phyloP scores from a whole-genome alignment of 140 eudicot species.

The Oenanthe javanica region DNA sequence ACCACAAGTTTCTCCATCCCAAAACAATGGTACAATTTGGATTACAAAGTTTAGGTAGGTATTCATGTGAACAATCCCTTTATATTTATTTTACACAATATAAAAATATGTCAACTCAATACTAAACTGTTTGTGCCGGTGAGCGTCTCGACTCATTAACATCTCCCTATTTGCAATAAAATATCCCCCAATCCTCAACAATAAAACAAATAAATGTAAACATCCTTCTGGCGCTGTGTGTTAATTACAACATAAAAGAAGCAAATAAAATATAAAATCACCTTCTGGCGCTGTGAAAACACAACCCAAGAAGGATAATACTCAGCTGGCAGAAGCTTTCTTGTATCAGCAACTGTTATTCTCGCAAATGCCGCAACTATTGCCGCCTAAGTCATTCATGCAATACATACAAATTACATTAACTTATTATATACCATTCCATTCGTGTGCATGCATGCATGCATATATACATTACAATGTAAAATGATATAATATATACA shows the following conservation, averaged over 20 bases:
- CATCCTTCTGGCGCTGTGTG: neutral
- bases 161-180: neutral
- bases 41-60: neutral
- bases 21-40: neutral
- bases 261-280: constrained; percentile 15
- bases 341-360: constrained; percentile 81
- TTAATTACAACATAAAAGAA: neutral
- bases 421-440: neutral
- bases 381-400: constrained; percentile 36
- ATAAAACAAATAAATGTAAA: neutral
- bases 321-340: constrained; percentile 64
- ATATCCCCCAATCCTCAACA: neutral
- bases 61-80: neutral
- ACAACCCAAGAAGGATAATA: constrained; percentile 87
- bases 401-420: neutral
- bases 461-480: neutral
- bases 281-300: constrained; percentile 65
- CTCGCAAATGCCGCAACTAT: constrained; percentile 63
- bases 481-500: neutral
- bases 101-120: no score
- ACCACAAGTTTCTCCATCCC: neutral
- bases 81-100: no score
- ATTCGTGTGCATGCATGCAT: neutral
- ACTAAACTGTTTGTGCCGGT: no score
- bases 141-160: no score